phyloP scores from a whole-genome alignment of 2,329 filamentous ascomycete genomes.

The Sarocladiaceae sp. region DNA sequence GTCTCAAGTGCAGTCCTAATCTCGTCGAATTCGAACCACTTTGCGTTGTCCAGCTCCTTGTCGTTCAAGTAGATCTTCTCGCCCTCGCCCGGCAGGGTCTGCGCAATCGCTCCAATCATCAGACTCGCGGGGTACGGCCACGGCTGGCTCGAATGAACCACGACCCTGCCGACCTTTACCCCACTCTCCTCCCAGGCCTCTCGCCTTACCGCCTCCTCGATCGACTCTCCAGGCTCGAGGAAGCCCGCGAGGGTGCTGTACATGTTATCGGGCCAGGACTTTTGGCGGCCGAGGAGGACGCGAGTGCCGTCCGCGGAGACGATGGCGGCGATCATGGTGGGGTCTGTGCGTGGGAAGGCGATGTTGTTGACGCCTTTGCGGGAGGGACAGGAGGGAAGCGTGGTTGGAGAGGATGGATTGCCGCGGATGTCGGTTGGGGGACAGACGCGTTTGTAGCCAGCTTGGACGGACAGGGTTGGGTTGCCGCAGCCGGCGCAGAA shows the following conservation, averaged over 20 bases:
- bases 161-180: slow-evolving; percentile 67
- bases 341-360: slow-evolving; percentile 85
- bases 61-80: slow-evolving; percentile 84
- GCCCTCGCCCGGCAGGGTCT: slow-evolving; percentile 64
- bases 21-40: slow-evolving; percentile 81
- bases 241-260: slow-evolving; percentile 87
- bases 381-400: slow-evolving; percentile 67
- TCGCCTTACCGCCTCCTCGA: slow-evolving; percentile 76
- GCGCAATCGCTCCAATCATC: slow-evolving; percentile 84
- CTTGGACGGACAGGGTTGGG: slow-evolving; percentile 70
- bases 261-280: slow-evolving; percentile 77
- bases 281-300: slow-evolving; percentile 77
- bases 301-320: slow-evolving; percentile 72
- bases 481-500: slow-evolving; percentile 89
- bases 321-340: slow-evolving; percentile 91
- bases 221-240: slow-evolving; percentile 76
- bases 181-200: slow-evolving; percentile 86
- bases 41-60: slow-evolving; percentile 82
- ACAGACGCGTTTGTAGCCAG: slow-evolving; percentile 74
- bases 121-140: slow-evolving; percentile 82
- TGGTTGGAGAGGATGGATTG: slow-evolving; percentile 26
- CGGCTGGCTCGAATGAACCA: slow-evolving; percentile 77
- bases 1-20: slow-evolving; percentile 65
- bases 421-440: slow-evolving; percentile 57
- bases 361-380: slow-evolving; percentile 84